Percentiles rank a stretch among this genome's conserved stretches.
Conservation (phyloP, 345 rosid species). For the Camelina hispida region DNA sequence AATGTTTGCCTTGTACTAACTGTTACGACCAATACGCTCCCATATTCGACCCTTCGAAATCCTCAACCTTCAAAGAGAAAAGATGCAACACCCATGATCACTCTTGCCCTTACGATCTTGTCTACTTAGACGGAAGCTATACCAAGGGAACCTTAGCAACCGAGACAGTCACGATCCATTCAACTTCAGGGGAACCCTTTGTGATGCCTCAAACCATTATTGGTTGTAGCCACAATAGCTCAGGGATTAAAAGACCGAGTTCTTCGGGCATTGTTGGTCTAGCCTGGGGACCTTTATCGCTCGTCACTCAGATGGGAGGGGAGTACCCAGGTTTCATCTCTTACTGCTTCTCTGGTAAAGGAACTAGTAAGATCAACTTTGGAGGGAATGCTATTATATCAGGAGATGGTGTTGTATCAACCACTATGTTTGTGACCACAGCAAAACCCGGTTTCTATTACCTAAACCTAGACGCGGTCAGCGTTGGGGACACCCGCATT, state of each 20-base stretch:
- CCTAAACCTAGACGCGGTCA: slow-evolving; percentile 27
- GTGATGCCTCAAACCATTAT: slow-evolving; percentile 3
- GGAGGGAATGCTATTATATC: slow-evolving; percentile 6
- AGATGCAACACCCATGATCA: background rate
- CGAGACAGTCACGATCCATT: slow-evolving; percentile 19
- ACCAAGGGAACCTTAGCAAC: background rate
- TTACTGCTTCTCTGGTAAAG: background rate
- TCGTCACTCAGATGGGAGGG: slow-evolving; percentile 11
- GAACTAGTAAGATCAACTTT: slow-evolving; percentile 30
- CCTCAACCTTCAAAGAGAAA: slow-evolving; percentile 11
- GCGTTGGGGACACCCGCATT: background rate
- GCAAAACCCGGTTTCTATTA: background rate
- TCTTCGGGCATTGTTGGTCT: slow-evolving; percentile 25
- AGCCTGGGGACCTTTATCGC: background rate
- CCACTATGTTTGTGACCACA: background rate
- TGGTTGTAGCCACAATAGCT: slow-evolving; percentile 7
- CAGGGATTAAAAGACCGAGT: background rate
- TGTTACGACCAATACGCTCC: slow-evolving; percentile 20
- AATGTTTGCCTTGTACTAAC: slow-evolving; percentile 31
- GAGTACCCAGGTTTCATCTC: background rate
- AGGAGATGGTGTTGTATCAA: slow-evolving; percentile 11
- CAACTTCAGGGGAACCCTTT: slow-evolving; percentile 16
- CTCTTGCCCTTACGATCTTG: background rate
- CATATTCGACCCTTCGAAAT: slow-evolving; percentile 19
- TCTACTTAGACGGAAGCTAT: background rate